Evolutionary conservation across 495 filamentous ascomycete species (phyloP).

Genomic region (Xylaria nigripes): DNA sequence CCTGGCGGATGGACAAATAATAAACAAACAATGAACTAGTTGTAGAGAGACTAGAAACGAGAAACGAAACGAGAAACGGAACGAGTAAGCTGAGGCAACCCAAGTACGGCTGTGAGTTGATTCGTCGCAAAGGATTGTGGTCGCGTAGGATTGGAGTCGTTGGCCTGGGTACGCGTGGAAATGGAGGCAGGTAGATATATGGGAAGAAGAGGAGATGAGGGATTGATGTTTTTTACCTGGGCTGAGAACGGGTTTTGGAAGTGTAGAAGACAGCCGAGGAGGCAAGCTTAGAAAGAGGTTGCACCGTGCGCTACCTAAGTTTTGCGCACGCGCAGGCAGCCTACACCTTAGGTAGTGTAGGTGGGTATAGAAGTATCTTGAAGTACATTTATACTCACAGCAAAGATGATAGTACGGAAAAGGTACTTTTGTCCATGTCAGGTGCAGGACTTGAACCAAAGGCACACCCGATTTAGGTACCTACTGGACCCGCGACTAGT

Average conservation of each 20-base stretch:
- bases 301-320: no score
- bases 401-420: no score
- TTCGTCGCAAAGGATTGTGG: neutral
- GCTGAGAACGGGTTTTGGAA: neutral
- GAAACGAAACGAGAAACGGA: neutral
- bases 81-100: neutral
- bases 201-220: neutral
- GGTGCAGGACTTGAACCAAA: no score
- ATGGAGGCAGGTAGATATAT: neutral
- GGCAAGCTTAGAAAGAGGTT: neutral
- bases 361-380: no score
- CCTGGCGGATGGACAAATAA: neutral
- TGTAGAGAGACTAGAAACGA: no score
- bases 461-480: no score
- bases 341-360: no score
- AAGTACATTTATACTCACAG: no score
- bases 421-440: no score
- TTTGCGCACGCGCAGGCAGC: no score
- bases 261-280: constrained; percentile 1
- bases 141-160: neutral
- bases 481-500: no score
- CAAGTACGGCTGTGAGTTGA: neutral
- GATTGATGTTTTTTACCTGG: neutral
- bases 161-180: neutral
- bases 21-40: neutral